A percentile compares a stretch with the other conserved stretches of the same genome.
Evolutionary conservation across 2,329 filamentous ascomycete genomes (phyloP).

Genomic region (Cryphonectria japonica): DNA sequence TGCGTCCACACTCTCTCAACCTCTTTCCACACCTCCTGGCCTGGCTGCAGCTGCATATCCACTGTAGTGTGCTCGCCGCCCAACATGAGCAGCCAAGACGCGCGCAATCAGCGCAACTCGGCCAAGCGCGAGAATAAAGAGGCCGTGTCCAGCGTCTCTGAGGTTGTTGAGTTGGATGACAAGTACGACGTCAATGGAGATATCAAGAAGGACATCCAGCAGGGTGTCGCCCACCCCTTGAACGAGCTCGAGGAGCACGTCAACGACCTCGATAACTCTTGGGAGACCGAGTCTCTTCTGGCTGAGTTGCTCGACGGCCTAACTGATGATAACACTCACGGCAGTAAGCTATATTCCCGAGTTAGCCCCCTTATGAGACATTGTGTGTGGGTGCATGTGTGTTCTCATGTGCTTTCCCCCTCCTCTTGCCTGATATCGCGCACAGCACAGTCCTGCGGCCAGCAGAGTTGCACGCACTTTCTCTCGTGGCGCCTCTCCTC

Average conservation of each 20-base stretch:
- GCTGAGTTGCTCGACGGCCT: conserved; percentile 65
- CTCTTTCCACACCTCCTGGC: neutral
- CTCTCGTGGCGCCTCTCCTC: neutral
- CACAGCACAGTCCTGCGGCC: conserved; percentile 5
- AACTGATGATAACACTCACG: conserved; percentile 51
- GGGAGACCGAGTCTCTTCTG: conserved; percentile 68
- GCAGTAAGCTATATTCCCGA: conserved; percentile 45
- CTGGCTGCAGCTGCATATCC: neutral
- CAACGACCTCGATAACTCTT: conserved; percentile 57
- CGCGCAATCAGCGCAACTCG: neutral
- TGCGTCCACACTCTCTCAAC: neutral
- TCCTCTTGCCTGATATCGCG: conserved; percentile 3
- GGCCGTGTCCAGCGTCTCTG: conserved; percentile 19
- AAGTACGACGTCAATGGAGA: conserved; percentile 19
- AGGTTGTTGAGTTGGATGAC: conserved; percentile 27
- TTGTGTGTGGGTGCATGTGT: neutral
- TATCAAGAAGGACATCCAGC: conserved; percentile 30
- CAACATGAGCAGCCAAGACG: conserved; percentile 11
- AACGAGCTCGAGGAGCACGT: conserved; percentile 56
- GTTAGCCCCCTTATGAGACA: conserved; percentile 14
- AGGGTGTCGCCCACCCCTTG: conserved; percentile 31
- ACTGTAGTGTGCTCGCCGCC: neutral
- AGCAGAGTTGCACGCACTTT: too few relatives aligned
- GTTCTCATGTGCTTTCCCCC: conserved; percentile 13
- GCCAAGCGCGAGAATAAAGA: conserved; percentile 12